Conservation (phyloP, 768 basidiomycete species). For the Tubosaeta sp. region DNA sequence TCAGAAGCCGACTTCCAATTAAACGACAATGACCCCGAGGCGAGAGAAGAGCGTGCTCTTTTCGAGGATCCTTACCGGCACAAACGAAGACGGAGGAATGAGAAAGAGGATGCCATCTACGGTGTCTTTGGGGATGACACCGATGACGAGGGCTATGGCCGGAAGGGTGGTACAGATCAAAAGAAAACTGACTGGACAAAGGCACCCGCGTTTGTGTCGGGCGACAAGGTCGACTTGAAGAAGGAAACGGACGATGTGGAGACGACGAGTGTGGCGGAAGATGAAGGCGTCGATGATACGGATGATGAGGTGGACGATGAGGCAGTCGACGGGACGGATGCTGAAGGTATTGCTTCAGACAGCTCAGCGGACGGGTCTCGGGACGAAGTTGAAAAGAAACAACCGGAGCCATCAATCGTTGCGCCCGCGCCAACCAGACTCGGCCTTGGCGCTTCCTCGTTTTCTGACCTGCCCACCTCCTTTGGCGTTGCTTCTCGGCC, state of each 20-base stretch:
- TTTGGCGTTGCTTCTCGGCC: constrained; percentile 37
- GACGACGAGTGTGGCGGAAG: constrained; percentile 34
- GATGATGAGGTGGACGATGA: constrained; percentile 33
- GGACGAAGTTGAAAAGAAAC: constrained; percentile 31
- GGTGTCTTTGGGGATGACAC: constrained; percentile 72
- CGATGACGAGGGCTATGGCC: constrained; percentile 50
- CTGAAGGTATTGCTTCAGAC: constrained; percentile 32
- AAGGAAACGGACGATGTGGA: constrained; percentile 41
- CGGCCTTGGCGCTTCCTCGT: constrained; percentile 24
- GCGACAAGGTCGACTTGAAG: constrained; percentile 40
- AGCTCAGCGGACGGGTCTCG: constrained; percentile 31
- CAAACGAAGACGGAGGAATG: constrained; percentile 62
- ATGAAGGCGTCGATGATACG: constrained; percentile 33
- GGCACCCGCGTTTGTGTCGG: constrained; percentile 70
- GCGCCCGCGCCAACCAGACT: constrained; percentile 17
- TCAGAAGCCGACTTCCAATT: constrained; percentile 50
- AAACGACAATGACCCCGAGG: constrained; percentile 55
- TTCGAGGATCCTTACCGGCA: constrained; percentile 74
- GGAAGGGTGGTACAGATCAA: constrained; percentile 22
- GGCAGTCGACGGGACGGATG: constrained; percentile 34
- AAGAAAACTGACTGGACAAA: constrained; percentile 67
- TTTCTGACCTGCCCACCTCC: constrained; percentile 31
- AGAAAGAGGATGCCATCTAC: constrained; percentile 71
- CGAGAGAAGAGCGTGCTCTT: constrained; percentile 67
- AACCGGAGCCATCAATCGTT: constrained; percentile 28